These are phyloP conservation scores for Nakaseomyces bracarensis DNA, from an alignment of 1,139 yeast species.

Conservation along the genomic window DNA sequence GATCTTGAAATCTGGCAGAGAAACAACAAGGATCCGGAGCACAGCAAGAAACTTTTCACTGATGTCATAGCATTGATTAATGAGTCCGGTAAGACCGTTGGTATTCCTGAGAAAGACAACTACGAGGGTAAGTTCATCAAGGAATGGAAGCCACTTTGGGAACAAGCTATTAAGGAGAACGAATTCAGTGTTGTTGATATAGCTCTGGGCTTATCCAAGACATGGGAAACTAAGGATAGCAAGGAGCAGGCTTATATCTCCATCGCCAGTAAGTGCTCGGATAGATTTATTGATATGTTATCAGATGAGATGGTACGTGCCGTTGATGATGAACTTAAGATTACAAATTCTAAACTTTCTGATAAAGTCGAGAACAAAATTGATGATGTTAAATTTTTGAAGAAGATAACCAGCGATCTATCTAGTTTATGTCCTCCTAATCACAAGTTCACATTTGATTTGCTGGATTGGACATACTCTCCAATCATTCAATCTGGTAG, in stretches of 20 bases:
- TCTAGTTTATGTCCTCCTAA: slow-evolving; percentile 35
- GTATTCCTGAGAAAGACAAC: slow-evolving; percentile 61
- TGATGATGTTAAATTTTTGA: slow-evolving; percentile 66
- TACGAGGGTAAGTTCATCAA: slow-evolving; percentile 76
- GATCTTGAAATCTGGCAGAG: slow-evolving; percentile 66
- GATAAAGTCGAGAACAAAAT: slow-evolving; percentile 75
- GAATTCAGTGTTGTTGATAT: slow-evolving; percentile 48
- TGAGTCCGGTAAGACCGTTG: slow-evolving; percentile 41
- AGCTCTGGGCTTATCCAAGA: slow-evolving; percentile 44
- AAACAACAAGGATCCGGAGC: slow-evolving; percentile 65
- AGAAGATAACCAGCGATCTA: slow-evolving; percentile 53
- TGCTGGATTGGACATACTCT: slow-evolving; percentile 88
- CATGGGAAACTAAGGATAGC: slow-evolving; percentile 71
- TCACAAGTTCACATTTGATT: slow-evolving; percentile 60
- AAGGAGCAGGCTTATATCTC: slow-evolving; percentile 61
- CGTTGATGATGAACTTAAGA: slow-evolving; percentile 77
- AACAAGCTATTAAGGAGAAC: slow-evolving; percentile 33
- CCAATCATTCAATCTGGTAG: slow-evolving; percentile 91
- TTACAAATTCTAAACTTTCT: slow-evolving; percentile 64
- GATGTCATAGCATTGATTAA: slow-evolving; percentile 48
- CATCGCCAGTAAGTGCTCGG: slow-evolving; percentile 70
- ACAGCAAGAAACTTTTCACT: slow-evolving; percentile 57
- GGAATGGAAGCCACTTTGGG: slow-evolving; percentile 65
- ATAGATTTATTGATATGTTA: slow-evolving; percentile 73
- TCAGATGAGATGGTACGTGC: slow-evolving; percentile 83